A percentile compares a stretch with the other conserved stretches of the same genome.
Evolutionary conservation across 2,329 filamentous ascomycete species (phyloP).

Genomic region (Botrytis deweyae): DNA sequence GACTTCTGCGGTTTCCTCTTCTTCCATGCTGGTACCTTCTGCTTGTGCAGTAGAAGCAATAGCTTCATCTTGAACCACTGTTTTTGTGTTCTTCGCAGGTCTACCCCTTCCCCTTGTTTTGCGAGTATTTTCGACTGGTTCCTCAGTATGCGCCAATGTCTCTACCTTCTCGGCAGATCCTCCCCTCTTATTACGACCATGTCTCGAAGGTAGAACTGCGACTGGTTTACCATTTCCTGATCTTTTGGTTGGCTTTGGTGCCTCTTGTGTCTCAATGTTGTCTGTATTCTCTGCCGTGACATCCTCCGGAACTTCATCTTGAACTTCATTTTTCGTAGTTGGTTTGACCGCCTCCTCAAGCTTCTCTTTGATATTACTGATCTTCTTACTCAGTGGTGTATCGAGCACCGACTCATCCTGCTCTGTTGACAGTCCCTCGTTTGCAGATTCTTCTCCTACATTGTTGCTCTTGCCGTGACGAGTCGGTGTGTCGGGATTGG

Average conservation of each 20-base stretch:
- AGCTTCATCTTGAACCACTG: background rate
- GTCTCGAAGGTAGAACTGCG: background rate
- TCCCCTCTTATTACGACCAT: background rate
- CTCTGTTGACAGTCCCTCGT: background rate
- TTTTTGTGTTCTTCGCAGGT: background rate
- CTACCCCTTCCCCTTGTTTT: background rate
- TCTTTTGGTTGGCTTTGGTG: background rate
- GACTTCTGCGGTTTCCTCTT: background rate
- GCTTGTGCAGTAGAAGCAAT: background rate
- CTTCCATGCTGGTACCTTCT: background rate
- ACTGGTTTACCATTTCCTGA: background rate
- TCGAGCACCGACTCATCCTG: background rate
- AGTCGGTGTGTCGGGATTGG: conserved; percentile 1
- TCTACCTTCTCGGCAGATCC: background rate
- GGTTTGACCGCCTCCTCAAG: background rate
- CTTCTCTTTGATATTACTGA: background rate
- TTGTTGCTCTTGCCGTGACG: conserved; percentile 11
- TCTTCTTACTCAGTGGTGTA: background rate
- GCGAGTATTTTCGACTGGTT: background rate
- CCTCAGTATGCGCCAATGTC: conserved; percentile 1
- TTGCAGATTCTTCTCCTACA: background rate
- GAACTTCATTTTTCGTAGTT: background rate
- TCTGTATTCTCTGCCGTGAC: background rate
- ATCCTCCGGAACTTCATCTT: background rate
- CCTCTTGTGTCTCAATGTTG: background rate